A percentile compares a stretch with the other conserved stretches of the same genome.
These are phyloP conservation scores for Blastobotrys buckinghamii DNA, from an alignment of 1,139 yeast genomes.

Conservation along the genomic window DNA sequence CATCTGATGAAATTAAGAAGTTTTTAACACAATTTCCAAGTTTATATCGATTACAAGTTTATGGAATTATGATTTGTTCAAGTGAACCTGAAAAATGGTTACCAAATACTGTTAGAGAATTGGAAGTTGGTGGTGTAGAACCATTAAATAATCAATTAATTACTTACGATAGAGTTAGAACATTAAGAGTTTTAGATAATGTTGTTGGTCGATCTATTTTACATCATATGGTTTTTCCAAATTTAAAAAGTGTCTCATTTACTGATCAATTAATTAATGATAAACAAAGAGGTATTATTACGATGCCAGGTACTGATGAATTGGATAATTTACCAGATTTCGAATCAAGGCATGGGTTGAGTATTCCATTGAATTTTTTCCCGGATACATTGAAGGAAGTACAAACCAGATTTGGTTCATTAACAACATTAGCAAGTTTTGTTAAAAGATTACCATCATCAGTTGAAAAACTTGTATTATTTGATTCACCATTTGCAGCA, in stretches of 20 bases:
- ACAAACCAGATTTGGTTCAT: slow-evolving; percentile 7
- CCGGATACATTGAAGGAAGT: slow-evolving; percentile 8
- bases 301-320: slow-evolving; percentile 9
- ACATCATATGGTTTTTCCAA: slow-evolving; percentile 9
- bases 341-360: slow-evolving; percentile 6
- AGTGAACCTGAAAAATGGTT: slow-evolving; percentile 3
- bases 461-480: slow-evolving; percentile 6
- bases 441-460: slow-evolving; percentile 1
- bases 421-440: neutral
- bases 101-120: slow-evolving; percentile 4
- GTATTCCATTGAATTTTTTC: slow-evolving; percentile 9
- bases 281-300: neutral
- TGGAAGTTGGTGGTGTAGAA: slow-evolving; percentile 10
- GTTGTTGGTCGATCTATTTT: slow-evolving; percentile 10
- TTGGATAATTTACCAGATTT: slow-evolving; percentile 9
- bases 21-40: slow-evolving; percentile 6
- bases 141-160: slow-evolving; percentile 8
- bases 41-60: slow-evolving; percentile 1
- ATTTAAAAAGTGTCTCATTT: neutral
- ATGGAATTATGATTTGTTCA: slow-evolving; percentile 6
- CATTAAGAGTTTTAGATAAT: slow-evolving; percentile 6
- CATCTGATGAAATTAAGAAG: neutral
- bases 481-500: slow-evolving; percentile 4
- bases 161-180: slow-evolving; percentile 4
- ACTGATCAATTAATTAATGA: slow-evolving; percentile 6